These are phyloP conservation scores for Geosmithia flava DNA, from an alignment of 2,329 filamentous ascomycete genomes.

Conservation along the genomic window DNA sequence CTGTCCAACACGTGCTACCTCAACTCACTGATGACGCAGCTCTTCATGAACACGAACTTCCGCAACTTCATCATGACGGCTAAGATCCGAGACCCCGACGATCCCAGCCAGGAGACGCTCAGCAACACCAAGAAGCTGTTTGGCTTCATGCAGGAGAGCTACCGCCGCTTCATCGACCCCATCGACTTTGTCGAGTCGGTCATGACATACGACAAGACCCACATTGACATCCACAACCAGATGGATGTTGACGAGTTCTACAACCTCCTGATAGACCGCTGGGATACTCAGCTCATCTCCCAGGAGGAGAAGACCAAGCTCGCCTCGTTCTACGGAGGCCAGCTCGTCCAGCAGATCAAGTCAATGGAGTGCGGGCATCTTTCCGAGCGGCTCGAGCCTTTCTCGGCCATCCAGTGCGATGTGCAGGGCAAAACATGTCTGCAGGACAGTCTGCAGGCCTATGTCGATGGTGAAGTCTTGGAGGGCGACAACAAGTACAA, in stretches of 20 bases:
- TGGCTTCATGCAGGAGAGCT: constrained; percentile 72
- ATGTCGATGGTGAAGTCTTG: constrained; percentile 92
- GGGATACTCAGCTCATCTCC: constrained; percentile 64
- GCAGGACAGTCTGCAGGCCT: constrained; percentile 83
- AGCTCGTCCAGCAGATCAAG: constrained; percentile 87
- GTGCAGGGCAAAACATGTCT: constrained; percentile 84
- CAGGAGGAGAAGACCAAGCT: constrained; percentile 57
- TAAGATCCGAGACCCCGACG: constrained; percentile 38
- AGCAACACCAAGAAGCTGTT: constrained; percentile 72
- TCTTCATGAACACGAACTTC: constrained; percentile 92
- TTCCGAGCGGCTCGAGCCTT: constrained; percentile 79
- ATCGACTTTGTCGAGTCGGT: constrained; percentile 61
- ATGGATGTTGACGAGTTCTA: constrained; percentile 99
- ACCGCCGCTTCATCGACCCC: constrained; percentile 62
- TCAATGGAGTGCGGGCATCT: constrained; percentile 91
- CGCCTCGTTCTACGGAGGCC: constrained; percentile 78
- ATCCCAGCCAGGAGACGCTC: constrained; percentile 52
- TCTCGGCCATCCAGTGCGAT: constrained; percentile 90
- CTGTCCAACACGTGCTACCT: constrained; percentile 95
- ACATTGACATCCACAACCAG: constrained; percentile 78
- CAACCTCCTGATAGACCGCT: constrained; percentile 81
- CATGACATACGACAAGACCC: constrained; percentile 67
- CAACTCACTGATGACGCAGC: constrained; percentile 85
- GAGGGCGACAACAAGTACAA: constrained; percentile 99
- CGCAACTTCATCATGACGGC: constrained; percentile 68